phyloP scores from a whole-genome alignment of 192 early-diverging fungal genomes.

The Linnemannia zychae region DNA sequence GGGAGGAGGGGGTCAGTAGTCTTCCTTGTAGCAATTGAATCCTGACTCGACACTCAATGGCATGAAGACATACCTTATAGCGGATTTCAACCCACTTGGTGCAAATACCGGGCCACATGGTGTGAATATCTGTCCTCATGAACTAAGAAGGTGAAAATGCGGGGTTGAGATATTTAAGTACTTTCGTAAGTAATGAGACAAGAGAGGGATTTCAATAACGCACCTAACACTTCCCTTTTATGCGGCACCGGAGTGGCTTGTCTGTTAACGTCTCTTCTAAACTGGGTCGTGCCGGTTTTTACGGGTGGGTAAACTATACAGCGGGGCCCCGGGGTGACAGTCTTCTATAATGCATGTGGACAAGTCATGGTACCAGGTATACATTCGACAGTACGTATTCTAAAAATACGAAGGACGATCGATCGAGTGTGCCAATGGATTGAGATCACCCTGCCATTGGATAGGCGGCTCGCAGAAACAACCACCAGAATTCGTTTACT shows the following conservation, averaged over 20 bases:
- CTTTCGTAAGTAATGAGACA: too few species aligned
- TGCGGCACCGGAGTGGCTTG: too few species aligned
- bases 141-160: not conserved
- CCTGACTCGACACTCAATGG: not conserved
- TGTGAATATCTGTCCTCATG: not conserved
- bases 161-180: too few species aligned
- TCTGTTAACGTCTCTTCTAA: too few species aligned
- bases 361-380: not conserved
- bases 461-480: not conserved
- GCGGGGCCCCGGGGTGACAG: not conserved
- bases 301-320: not conserved
- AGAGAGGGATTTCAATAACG: too few species aligned
- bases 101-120: not conserved
- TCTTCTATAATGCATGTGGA: not conserved
- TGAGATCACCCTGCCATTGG: not conserved
- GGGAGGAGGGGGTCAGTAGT: not conserved
- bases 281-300: too few species aligned
- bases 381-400: not conserved
- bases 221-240: too few species aligned
- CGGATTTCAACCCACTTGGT: constrained; percentile 17
- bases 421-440: not conserved
- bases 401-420: not conserved
- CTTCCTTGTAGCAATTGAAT: not conserved
- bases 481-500: not conserved
- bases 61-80: constrained; percentile 5